Evolutionary conservation across 2,329 filamentous ascomycete species (phyloP), one percentile per base, ranked within the genome.

Genomic region (Sporothrix mexicana): DNA sequence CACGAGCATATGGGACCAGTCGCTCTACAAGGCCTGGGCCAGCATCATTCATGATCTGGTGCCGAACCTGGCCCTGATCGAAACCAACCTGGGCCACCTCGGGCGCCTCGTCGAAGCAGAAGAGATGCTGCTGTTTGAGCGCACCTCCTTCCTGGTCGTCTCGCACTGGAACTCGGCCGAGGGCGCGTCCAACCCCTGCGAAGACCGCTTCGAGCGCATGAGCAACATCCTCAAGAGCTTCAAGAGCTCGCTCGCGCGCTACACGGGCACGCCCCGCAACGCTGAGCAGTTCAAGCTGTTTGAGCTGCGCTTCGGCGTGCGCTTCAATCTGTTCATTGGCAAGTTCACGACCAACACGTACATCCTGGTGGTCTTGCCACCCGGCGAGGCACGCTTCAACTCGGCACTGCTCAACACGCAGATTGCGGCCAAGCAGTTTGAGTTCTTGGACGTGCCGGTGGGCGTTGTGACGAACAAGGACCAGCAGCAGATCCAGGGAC

Each of bases 151-250:
- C 82, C 88, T 99, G 0, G 97, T 95, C 70, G 95, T 99, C n/a
- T 97, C 94, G 0, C 94, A 92, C 73, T 96, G 97, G 83, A 93
- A 93, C 5, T 92, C 93, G 1, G 86, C 89, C 20, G 87, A 91
- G 74, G 94, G 94, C 61, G 86, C 88, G 49, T 83, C 88, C 69
- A 99, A 99, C 80, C 95, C 96, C 0, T 97, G 93, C 75, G 92
- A 92, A 69, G 96, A 99, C 82, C 92, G 96, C 2, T 94, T 97
- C 78, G 96, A 99, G 85, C 92, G 88, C 77, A 93, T 99, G 79
- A 96, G 92, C 75, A 98, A 97, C 81, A 98, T 99, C 79, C 92
- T 99, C 83, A 99, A 99, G 84, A 95, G 95, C 73, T 98, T 98
- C 85, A 99, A 98, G 85, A 95, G 98, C 84, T 89, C 85, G 75